Evolutionary conservation across 306 rosid species (phyloP), one percentile per base, ranked within the genome.

Genomic region (Cucurbita pepo): DNA sequence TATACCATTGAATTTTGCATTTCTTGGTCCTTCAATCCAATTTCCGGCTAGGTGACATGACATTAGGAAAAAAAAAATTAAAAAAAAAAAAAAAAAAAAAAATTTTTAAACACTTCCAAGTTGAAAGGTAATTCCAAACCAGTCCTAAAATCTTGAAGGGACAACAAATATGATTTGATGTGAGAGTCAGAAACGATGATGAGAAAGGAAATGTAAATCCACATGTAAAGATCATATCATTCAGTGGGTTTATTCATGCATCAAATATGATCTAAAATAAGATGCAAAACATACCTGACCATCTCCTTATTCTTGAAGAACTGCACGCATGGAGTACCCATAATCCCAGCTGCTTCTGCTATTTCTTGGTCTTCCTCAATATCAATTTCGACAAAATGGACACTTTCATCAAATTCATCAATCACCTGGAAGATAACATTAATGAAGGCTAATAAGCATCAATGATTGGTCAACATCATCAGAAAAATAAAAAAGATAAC

Each of bases 241-340:
- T n/a, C 8, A 18, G 10, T 41, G 25, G 51, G 10, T 1, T 0
- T 48, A 37, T 61, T 37, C 10, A n/a, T 41, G 15, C 36, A 63
- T 63, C 70, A 63, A 6, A 65, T 65, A 65, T 16, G 34, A 43
- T 0, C 44, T 22, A 10, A 40, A 40, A 19, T 43, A 66, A 13
- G 66, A 60, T 67, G 15, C 55, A 45, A 2, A 44, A 67, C 43
- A 21, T 10, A 67, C 98, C 85, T 76, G 75, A 93, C 55, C 92
- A 87, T 90, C 79, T 90, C 97, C 85, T 90, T 93, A 76, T 88
- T 93, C 84, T 93, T 93, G 81, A 90, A 93, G 83, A 83, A 93
- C 84, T 93, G 97, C 82, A 90, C 96, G 54, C 97, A 90, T n/a
- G 97, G 98, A 75, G 98, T 90, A 65, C 98, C 97, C 98, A 90